Base-by-base conservation (phyloP, 2,329 filamentous ascomycete species). In the Aaosphaeria pasadenensis region DNA sequence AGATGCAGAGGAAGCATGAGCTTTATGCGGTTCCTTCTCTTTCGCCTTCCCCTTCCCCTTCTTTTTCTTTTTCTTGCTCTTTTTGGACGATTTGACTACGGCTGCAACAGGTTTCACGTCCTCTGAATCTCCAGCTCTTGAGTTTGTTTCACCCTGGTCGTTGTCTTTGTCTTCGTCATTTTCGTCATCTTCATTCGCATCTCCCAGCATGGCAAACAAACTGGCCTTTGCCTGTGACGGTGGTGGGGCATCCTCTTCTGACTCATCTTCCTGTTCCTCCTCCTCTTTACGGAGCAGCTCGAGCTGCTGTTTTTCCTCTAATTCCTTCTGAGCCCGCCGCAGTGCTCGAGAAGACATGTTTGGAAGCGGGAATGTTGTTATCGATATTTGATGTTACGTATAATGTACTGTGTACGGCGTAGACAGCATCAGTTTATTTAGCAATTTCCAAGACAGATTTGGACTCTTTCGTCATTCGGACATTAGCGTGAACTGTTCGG, bases 311-410 rank as follows among this genome's bases (percentile, higher is more conserved):
- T 78, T 77, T 63, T 81, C 77, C 61, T 84, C 82, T 49, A 77
- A 77, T 72, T 84, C 80, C 54, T 78, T 78, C 63, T 85, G 83
- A 47, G 83, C 76, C 62, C 83, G 83, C 29, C 84, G 77, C 46
- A 87, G 69, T n/a, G 84, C 83, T 55, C 84, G 78, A 13, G 83
- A 82, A 39, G 84, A 86, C 84, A 87, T 87, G 36, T 43, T 56
- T 9, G 33, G 41, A 24, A 24, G 5, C 24, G 17, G 9, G 9
- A 40, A 40, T 11, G 24, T 11, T 11, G 7, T 11, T 11, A 4
- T 11, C 39, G 39, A 11, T 11, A 7, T 40, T 24, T 9, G 9
- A 40, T 36, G 33, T 36, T 36, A 13, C 2, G 13, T 24, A 3
- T 3, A 36, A 36, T 11, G 33, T 36, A 9, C 33, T 36, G 33